Evolutionary conservation across 2,329 filamentous ascomycete genomes (phyloP).

Genomic region (Colletotrichum liaoningense): DNA sequence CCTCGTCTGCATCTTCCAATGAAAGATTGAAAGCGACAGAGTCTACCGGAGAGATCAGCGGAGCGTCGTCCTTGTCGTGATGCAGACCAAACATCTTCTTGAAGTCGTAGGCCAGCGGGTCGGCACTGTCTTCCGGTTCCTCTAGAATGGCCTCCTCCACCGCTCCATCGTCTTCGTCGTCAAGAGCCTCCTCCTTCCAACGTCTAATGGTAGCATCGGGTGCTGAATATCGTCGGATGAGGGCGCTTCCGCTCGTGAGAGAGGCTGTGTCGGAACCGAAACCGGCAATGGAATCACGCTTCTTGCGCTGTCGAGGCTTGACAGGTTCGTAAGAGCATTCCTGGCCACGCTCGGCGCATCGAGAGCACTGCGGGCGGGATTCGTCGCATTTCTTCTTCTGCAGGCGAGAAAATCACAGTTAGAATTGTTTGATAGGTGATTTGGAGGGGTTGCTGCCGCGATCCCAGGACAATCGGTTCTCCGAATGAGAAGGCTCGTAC

Average conservation of each 20-base stretch:
- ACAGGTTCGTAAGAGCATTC: constrained; percentile 64
- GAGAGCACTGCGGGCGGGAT: constrained; percentile 60
- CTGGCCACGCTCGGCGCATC: constrained; percentile 60
- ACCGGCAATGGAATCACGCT: constrained; percentile 41
- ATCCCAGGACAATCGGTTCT: not conserved
- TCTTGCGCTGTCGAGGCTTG: constrained; percentile 52
- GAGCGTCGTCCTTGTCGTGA: constrained; percentile 27
- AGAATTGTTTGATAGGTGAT: not conserved
- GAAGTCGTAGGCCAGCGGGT: constrained; percentile 22
- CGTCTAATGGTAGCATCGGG: constrained; percentile 23
- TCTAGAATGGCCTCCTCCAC: constrained; percentile 30
- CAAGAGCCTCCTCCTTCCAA: constrained; percentile 27
- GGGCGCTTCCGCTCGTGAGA: constrained; percentile 15
- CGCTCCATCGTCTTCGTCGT: constrained; percentile 18
- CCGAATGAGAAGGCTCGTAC: constrained; percentile 46
- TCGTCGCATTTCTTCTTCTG: constrained; percentile 72
- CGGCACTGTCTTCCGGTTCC: constrained; percentile 20
- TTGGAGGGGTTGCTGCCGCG: not conserved
- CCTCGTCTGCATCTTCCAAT: constrained; percentile 39
- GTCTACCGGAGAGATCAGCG: constrained; percentile 46
- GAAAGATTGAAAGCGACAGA: constrained; percentile 47
- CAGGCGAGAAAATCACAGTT: constrained; percentile 7
- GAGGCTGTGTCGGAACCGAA: constrained; percentile 25
- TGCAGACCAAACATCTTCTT: constrained; percentile 27
- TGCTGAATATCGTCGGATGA: constrained; percentile 24